A percentile compares a stretch with the other conserved stretches of the same genome.
Evolutionary conservation across 1,284 basidiomycete genomes (phyloP).

Genomic region (Trametes pubescens): DNA sequence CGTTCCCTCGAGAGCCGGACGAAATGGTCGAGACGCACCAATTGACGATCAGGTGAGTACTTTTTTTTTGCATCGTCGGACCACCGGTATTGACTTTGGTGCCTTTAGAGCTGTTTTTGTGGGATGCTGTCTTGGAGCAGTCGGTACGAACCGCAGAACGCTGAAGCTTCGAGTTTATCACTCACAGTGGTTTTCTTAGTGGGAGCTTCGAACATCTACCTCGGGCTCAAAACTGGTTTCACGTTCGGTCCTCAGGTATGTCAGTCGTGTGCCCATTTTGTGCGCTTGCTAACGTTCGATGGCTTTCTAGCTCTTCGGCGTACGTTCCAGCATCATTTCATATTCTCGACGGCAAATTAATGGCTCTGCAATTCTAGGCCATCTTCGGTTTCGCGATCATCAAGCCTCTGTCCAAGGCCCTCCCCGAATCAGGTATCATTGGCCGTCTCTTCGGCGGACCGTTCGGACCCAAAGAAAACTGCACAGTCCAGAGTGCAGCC

Average conservation of each 20-base stretch:
- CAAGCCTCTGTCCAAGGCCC: conserved; percentile 61
- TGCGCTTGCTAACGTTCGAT: neutral
- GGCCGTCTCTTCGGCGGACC: conserved; percentile 61
- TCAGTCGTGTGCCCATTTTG: neutral
- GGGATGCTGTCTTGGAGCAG: conserved; percentile 62
- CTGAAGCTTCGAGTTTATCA: too few relatives aligned
- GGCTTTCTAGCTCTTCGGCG: conserved; percentile 57
- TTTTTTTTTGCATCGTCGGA: neutral
- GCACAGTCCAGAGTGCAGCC: conserved; percentile 63
- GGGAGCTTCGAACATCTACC: conserved; percentile 54
- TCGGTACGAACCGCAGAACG: conserved; percentile 45
- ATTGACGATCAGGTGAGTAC: conserved; percentile 54
- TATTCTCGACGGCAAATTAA: neutral
- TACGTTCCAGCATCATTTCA: conserved; percentile 29
- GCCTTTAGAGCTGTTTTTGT: conserved; percentile 58
- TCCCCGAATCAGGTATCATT: conserved; percentile 55
- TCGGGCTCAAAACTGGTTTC: conserved; percentile 75
- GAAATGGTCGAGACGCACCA: conserved; percentile 59
- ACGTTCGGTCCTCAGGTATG: conserved; percentile 64
- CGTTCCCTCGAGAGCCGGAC: conserved; percentile 61
- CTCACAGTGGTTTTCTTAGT: conserved; percentile 17
- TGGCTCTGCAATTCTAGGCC: conserved; percentile 40
- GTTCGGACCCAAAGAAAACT: conserved; percentile 77
- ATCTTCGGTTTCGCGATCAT: conserved; percentile 75
- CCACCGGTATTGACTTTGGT: neutral